Evolutionary conservation across 139 green algal genomes (phyloP), one percentile per base, ranked within the genome.

Genomic region (Micromonas pusilla): DNA sequence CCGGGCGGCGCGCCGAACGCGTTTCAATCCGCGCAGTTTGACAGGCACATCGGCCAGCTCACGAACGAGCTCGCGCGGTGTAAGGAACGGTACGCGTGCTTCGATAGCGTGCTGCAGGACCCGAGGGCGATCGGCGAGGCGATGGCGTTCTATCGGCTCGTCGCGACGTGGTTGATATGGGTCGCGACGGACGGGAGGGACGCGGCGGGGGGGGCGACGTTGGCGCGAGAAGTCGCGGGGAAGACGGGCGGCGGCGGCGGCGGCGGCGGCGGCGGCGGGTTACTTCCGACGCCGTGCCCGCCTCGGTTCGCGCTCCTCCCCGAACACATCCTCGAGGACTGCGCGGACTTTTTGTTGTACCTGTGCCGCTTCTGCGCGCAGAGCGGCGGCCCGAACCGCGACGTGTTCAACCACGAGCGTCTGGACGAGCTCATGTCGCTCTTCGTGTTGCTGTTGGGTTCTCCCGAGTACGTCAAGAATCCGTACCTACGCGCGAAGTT

Each of bases 261-360:
- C 45, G 45, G 45, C 9, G 45, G 45, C 45, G 45, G 9, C 9
- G 45, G 9, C 45, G 16, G 16, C 9, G 9, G 9, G 45, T 16
- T 16, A 16, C 25, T 75, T 31, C 37, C 68, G 0, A 28, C 52
- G 0, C 20, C 37, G 25, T 31, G 21, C 37, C 30, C 72, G 72
- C 21, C 28, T 16, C 75, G 79, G 34, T 87, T 81, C 32, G 54
- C 54, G 16, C 30, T 63, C 52, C 65, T 87, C 53, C 83, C 84
- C 9, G 94, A 98, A 81, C 93, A 90, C 77, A 92, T 96, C 70
- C 81, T 98, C 52, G 94, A 98, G 75, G 91, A 98, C 80, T 81
- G 92, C 37, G 77, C 82, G 1, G 86, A 93, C 34, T 34, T 89
- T 60, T 79, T 97, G 52, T 68, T 91, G 36, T 89, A 83, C 65